Percentiles rank a stretch among this genome's conserved stretches.
These are phyloP conservation scores for Rhodomyrtus psidioides DNA, from an alignment of 441 rosid species.

Conservation along the genomic window DNA sequence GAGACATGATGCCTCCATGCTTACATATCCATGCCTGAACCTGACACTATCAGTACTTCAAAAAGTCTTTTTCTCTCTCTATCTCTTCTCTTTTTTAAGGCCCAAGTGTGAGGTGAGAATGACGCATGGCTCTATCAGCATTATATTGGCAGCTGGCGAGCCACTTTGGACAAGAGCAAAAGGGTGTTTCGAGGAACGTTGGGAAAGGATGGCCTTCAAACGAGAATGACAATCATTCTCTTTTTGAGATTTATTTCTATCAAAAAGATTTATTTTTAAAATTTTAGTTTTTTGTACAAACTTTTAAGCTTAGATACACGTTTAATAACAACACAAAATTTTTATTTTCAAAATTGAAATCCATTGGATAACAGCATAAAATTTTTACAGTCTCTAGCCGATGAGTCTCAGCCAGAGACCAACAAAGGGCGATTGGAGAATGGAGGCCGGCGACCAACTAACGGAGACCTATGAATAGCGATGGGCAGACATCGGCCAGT, in stretches of 20 bases:
- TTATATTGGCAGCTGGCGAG: neutral
- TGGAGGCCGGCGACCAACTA: no score
- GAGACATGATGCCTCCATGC: conserved; percentile 75
- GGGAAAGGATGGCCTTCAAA: neutral
- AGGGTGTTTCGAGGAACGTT: neutral
- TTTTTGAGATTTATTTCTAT: no score
- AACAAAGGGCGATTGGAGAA: rapidly evolving
- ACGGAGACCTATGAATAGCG: no score
- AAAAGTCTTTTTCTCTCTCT: neutral
- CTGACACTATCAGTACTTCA: conserved; percentile 23
- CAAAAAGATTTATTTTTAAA: no score
- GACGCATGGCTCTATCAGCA: neutral
- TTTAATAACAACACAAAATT: no score
- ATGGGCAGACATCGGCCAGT: no score
- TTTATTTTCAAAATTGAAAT: no score
- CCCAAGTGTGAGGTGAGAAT: neutral
- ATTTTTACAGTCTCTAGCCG: rapidly evolving
- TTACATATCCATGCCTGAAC: conserved; percentile 48
- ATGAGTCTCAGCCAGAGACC: no score
- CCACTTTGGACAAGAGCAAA: neutral
- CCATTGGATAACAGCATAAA: no score
- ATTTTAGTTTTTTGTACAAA: no score
- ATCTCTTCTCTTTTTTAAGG: neutral
- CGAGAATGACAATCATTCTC: no score
- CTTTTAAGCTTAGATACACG: no score